Percentiles rank a stretch among this genome's conserved stretches.
Conservation (phyloP, 345 rosid genomes). For the Erucastrum elatum region DNA sequence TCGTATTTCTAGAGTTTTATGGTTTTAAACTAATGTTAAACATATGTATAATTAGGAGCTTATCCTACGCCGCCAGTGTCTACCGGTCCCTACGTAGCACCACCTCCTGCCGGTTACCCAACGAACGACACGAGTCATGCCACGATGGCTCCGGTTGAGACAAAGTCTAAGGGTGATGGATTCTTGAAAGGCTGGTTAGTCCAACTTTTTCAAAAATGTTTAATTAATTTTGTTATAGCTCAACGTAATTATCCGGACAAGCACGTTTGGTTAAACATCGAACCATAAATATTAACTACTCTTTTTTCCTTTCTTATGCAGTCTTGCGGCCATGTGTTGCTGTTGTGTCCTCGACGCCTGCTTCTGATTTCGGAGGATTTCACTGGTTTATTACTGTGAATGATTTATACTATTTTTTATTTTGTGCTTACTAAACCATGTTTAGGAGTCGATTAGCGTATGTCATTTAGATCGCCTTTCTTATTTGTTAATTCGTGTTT, state of each 20-base stretch:
- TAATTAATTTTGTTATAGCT: not conserved
- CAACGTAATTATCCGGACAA: not conserved
- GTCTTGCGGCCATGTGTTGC: constrained; percentile 42
- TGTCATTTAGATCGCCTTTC: not conserved
- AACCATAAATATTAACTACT: not conserved
- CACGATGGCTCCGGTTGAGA: constrained; percentile 28
- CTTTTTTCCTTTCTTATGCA: constrained; percentile 7
- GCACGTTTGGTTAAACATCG: not conserved
- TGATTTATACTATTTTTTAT: not conserved
- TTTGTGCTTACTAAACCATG: not conserved
- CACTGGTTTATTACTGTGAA: not conserved
- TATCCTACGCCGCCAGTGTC: constrained; percentile 38
- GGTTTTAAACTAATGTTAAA: not conserved
- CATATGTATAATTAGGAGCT: constrained; percentile 20
- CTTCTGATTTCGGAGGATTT: constrained; percentile 28
- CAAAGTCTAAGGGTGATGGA: constrained; percentile 43
- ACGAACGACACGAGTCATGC: constrained; percentile 25
- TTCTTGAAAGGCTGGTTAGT: constrained; percentile 45
- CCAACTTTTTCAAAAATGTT: not conserved
- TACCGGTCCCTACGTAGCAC: constrained; percentile 37
- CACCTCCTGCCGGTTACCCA: constrained; percentile 39
- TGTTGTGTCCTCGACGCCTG: constrained; percentile 39
- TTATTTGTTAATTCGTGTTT: constrained; percentile 4
- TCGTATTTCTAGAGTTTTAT: not conserved
- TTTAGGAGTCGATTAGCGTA: constrained; percentile 6